phyloP scores from a whole-genome alignment of 2,329 filamentous ascomycete genomes.

The Epichloe sylvatica region DNA sequence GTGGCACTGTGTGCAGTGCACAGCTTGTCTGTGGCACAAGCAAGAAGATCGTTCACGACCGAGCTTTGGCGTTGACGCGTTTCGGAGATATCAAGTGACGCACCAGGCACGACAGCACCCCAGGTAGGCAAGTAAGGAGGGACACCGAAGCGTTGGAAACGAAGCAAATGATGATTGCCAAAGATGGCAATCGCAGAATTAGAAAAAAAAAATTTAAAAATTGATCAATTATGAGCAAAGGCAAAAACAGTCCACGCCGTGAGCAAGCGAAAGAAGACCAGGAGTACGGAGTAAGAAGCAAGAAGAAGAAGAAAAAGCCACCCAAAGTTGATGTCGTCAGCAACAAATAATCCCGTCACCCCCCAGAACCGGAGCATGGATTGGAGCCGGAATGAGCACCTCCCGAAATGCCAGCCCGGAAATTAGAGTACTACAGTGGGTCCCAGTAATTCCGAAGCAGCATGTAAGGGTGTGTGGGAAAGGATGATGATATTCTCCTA shows the following conservation, averaged over 20 bases:
- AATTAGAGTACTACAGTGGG: too few species aligned
- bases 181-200: too few species aligned
- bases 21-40: not conserved
- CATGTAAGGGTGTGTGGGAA: too few species aligned
- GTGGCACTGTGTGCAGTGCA: not conserved
- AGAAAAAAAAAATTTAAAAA: too few species aligned
- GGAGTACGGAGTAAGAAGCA: not conserved
- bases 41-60: not conserved
- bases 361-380: not conserved
- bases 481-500: too few species aligned
- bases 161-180: too few species aligned
- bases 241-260: not conserved
- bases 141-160: not conserved
- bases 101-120: not conserved
- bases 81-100: not conserved
- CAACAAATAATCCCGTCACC: too few species aligned
- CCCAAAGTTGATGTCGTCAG: not conserved
- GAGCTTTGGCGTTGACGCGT: not conserved
- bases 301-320: not conserved
- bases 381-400: too few species aligned
- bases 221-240: too few species aligned
- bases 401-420: too few species aligned
- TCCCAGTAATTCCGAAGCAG: too few species aligned
- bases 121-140: not conserved
- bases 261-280: not conserved